These are phyloP conservation scores for Saitoella complicata DNA, from an alignment of 805 yeast species.

Conservation along the genomic window DNA sequence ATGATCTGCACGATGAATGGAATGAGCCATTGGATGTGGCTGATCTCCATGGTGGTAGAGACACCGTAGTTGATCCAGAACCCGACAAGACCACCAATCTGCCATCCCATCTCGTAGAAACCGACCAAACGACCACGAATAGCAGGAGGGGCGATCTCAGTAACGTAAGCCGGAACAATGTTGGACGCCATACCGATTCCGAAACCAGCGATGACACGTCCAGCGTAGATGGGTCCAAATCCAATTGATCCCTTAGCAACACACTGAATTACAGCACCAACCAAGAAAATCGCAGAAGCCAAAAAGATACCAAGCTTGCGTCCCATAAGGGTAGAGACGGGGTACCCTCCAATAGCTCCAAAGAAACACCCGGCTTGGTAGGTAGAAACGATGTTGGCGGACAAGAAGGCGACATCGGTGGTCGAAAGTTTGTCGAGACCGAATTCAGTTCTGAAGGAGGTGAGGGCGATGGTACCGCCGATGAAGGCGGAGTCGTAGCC, in stretches of 20 bases:
- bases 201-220: constrained; percentile 4
- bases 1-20: constrained; percentile 14
- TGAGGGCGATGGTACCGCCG: constrained; percentile 35
- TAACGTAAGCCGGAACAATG: constrained; percentile 31
- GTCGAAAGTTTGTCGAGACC: constrained; percentile 24
- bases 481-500: constrained; percentile 44
- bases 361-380: constrained; percentile 16
- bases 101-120: constrained; percentile 35
- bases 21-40: constrained; percentile 21
- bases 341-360: constrained; percentile 33
- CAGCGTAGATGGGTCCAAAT: constrained; percentile 4
- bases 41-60: constrained; percentile 19
- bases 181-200: constrained; percentile 5
- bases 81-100: constrained; percentile 31
- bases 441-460: constrained; percentile 30
- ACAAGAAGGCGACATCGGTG: constrained; percentile 4
- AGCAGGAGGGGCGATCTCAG: constrained; percentile 64
- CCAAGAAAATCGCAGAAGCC: constrained; percentile 21
- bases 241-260: constrained; percentile 5
- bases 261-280: constrained; percentile 19
- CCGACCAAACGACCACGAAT: constrained; percentile 68
- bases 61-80: constrained; percentile 38
- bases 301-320: constrained; percentile 46
- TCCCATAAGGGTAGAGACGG: constrained; percentile 6
- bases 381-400: constrained; percentile 10